Base-by-base conservation (phyloP, 352 stramenopile species). In the Phytophthora multivora region DNA sequence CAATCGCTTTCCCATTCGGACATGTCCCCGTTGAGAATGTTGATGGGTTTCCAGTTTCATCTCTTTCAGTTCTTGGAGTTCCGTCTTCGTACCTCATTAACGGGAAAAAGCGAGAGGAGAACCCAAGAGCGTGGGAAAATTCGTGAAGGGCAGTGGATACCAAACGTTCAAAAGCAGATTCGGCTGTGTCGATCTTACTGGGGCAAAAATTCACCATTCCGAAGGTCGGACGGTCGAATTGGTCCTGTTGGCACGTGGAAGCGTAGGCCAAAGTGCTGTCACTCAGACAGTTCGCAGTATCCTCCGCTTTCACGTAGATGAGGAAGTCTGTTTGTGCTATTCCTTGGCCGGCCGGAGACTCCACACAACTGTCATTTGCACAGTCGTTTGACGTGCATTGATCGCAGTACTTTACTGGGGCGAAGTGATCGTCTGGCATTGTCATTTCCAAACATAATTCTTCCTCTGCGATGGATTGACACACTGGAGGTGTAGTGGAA, bases 171-270 rank as follows among this genome's bases (percentile, higher is more conserved):
- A 89, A 91, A 35, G 56, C 52, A n/a, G 72, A 65, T 5, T 68
- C 60, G 4, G 33, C 11, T 8, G 54, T 66, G 25, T 80, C 76
- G 51, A 93, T 77, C 33, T 82, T 60, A 0, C 38, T 46, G 9
- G 86, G 84, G 50, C 84, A 95, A 38, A 93, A 91, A 59, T 95
- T 93, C 8, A 79, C 70, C 83, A 91, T 91, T 5, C 86, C 86
- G 30, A 93, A 91, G 8, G 80, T 93, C 13, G 84, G 86, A 1
- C 84, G 80, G 52, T 95, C 86, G 51, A 74, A 90, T 51, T 93
- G 83, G 46, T 95, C 84, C 42, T 89, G 86, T 46, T 93, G 86
- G 51, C 86, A 95, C 4, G 83, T 83, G 0, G 75, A 78, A 0
- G 86, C 86, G 59, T 92, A 95, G 16, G 84, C 84, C 4, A 95